phyloP scores from a whole-genome alignment of 1,284 basidiomycete genomes.

The Hemileia vastatrix region DNA sequence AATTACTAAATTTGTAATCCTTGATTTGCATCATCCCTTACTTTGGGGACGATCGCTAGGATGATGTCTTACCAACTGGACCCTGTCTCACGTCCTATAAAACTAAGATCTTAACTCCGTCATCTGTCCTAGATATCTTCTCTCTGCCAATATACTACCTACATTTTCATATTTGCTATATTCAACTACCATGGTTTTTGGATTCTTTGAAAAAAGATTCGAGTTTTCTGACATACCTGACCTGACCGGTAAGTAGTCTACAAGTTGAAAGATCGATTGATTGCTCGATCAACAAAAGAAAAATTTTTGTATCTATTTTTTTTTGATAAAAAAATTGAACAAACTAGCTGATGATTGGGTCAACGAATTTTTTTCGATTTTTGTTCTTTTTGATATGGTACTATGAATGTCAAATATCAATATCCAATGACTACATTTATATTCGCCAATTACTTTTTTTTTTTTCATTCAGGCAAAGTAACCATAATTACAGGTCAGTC shows the following conservation, averaged over 20 bases:
- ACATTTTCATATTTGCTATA: background rate
- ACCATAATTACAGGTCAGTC: background rate
- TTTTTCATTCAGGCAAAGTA: background rate
- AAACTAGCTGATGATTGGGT: too few species aligned
- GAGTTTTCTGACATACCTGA: conserved; percentile 6
- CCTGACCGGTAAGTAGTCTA: background rate
- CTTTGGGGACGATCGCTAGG: background rate
- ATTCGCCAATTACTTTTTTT: background rate
- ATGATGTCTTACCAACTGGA: background rate
- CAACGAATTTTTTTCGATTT: too few species aligned
- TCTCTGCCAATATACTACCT: background rate
- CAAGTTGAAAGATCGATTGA: too few species aligned
- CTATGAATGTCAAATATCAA: too few species aligned
- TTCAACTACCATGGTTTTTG: conserved; percentile 4
- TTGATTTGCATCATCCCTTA: too few species aligned
- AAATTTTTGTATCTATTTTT: too few species aligned
- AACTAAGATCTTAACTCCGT: too few species aligned
- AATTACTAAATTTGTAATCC: too few species aligned
- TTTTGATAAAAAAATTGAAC: too few species aligned
- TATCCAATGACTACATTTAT: background rate
- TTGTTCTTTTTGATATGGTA: too few species aligned
- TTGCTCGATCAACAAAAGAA: too few species aligned
- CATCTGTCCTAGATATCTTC: background rate
- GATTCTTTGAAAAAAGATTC: conserved; percentile 2
- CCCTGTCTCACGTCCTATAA: background rate